Evolutionary conservation across 1,284 basidiomycete species (phyloP), one percentile per base, ranked within the genome.

Genomic region (Cutaneotrichosporon cutaneum): DNA sequence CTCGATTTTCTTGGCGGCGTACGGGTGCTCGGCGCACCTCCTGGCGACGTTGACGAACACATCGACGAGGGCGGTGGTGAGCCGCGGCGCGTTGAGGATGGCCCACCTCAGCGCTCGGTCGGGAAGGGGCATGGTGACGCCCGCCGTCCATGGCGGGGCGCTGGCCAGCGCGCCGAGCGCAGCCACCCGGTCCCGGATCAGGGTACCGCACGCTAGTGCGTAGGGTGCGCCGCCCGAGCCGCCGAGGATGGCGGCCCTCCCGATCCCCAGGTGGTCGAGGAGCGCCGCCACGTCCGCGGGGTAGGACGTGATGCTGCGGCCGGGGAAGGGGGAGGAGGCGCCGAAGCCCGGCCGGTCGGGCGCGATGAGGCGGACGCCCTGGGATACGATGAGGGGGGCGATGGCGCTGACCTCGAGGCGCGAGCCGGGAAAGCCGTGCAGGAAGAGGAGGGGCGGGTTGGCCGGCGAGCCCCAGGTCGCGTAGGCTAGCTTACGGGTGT

Each of bases 291-390:
- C 21, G 57, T 67, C 63, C 1, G 27, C 21, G 0, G 60, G 45
- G 44, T 56, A 61, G 22, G 48, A 50, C 2, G 11, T 11, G 39
- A 67, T 55, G 4, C 22, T 21, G 30, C 53, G 45, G 5, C 32
- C 53, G 0, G 26, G 54, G 10, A 24, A 27, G 1, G 56, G 47
- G 2, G 56, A 42, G 9, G 62, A 62, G 8, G 48, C 24, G 1
- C 65, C 65, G 24, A 62, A 64, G 1, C 65, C 65, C 0, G 65
- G 65, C 2, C 65, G 60, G 54, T 67, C 65, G 39, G 63, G 59
- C 1, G 54, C 45, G 21, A 67, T 44, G 16, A 67, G 10, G 16
- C 57, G 55, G 7, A 64, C 6, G 2, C 30, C 26, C 32, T 52
- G 30, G 22, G 35, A n/a, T 1, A 5, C 3, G 16, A 57, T 56